These are phyloP conservation scores for Aureobasidium leucospermi DNA, from an alignment of 2,329 filamentous ascomycete species.

Conservation along the genomic window DNA sequence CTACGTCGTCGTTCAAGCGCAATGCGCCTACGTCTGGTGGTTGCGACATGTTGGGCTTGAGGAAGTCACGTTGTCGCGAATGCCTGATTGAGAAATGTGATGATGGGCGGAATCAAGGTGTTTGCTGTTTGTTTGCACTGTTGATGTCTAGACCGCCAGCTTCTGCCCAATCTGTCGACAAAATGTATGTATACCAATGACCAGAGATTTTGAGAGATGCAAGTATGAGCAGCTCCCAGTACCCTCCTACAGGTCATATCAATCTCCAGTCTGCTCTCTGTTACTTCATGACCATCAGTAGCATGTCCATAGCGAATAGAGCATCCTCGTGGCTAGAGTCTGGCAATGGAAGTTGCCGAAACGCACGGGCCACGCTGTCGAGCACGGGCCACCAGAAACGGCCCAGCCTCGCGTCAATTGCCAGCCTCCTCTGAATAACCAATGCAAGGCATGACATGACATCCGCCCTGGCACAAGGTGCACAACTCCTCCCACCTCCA, in stretches of 20 bases:
- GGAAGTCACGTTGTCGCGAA: neutral
- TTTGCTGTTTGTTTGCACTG: constrained; percentile 12
- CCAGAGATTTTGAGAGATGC: too few species aligned
- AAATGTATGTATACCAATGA: neutral
- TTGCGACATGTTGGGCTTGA: constrained; percentile 22
- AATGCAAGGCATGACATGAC: neutral
- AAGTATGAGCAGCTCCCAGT: too few species aligned
- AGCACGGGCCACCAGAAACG: too few species aligned
- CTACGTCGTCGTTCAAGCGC: constrained; percentile 48
- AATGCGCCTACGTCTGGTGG: constrained; percentile 25
- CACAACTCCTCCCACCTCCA: neutral
- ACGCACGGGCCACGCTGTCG: neutral
- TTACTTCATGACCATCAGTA: too few species aligned
- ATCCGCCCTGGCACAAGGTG: constrained; percentile 12
- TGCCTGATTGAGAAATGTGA: neutral
- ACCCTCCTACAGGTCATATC: too few species aligned
- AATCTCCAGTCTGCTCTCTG: too few species aligned
- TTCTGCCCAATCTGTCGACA: neutral
- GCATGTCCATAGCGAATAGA: too few species aligned
- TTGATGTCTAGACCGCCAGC: neutral
- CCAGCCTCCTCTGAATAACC: neutral
- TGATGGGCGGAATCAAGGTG: neutral
- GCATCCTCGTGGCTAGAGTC: too few species aligned
- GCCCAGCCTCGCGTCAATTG: neutral
- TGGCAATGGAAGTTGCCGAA: too few species aligned